Evolutionary conservation across 768 basidiomycete genomes (phyloP).

Genomic region (Lentinula aciculospora): DNA sequence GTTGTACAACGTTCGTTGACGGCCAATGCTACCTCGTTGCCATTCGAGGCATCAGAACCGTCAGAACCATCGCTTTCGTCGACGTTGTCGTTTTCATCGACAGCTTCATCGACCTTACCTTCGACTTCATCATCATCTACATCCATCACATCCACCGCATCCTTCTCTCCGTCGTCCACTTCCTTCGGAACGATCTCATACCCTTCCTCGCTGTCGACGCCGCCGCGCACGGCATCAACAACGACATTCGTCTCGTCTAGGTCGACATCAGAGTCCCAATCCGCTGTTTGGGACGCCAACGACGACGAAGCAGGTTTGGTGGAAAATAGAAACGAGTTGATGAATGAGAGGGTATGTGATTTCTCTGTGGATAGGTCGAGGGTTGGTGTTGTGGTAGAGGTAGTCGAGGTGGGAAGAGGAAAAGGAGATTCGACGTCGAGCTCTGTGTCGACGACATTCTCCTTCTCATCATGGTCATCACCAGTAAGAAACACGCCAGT

Average conservation of each 20-base stretch:
- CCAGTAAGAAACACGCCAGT: slow-evolving; percentile 61
- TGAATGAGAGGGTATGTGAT: slow-evolving; percentile 36
- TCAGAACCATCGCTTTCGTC: not conserved
- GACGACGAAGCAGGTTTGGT: not conserved
- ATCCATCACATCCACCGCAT: not conserved
- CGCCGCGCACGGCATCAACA: not conserved
- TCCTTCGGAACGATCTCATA: slow-evolving; percentile 7
- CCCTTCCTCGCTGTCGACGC: slow-evolving; percentile 8
- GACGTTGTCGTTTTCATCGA: not conserved
- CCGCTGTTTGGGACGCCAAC: not conserved
- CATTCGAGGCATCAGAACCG: not conserved
- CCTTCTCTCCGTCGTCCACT: not conserved
- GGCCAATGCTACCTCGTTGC: too few species aligned
- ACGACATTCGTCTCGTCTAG: not conserved
- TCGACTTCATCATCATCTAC: not conserved
- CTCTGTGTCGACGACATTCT: slow-evolving; percentile 11
- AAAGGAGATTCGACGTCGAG: slow-evolving; percentile 8
- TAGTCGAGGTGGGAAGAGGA: slow-evolving; percentile 7
- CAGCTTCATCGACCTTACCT: too few species aligned
- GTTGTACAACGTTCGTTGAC: too few species aligned
- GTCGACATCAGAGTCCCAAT: slow-evolving; percentile 11
- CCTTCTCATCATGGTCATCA: slow-evolving; percentile 11
- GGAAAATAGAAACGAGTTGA: slow-evolving; percentile 47
- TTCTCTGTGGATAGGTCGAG: slow-evolving; percentile 39
- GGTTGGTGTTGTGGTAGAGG: not conserved